Evolutionary conservation across 1,284 basidiomycete genomes (phyloP).

Genomic region (Neonothopanus nambi): DNA sequence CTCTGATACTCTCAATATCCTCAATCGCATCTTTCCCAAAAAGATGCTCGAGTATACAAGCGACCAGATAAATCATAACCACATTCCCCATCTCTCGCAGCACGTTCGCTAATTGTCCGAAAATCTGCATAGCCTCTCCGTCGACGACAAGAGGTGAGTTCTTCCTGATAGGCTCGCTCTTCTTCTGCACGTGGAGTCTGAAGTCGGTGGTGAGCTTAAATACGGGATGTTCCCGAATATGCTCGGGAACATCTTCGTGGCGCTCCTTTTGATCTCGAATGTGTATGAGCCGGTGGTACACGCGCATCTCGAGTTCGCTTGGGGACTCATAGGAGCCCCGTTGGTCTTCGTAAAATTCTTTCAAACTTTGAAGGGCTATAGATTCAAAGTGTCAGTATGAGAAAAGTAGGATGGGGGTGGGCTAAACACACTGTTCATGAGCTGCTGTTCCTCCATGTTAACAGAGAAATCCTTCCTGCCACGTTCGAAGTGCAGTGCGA

Average conservation of each 20-base stretch:
- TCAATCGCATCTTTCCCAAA: conserved; percentile 76
- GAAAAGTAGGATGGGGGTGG: background rate
- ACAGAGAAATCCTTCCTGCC: conserved; percentile 64
- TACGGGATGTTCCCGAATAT: conserved; percentile 72
- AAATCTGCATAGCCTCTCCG: conserved; percentile 65
- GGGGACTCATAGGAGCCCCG: conserved; percentile 65
- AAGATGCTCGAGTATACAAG: conserved; percentile 69
- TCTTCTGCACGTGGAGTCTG: conserved; percentile 77
- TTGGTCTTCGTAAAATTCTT: conserved; percentile 92
- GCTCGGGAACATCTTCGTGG: conserved; percentile 77
- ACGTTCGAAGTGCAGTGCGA: conserved; percentile 79
- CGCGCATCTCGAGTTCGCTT: conserved; percentile 93
- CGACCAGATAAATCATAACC: conserved; percentile 75
- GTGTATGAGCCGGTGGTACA: conserved; percentile 92
- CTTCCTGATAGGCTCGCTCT: conserved; percentile 77
- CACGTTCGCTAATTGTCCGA: conserved; percentile 55
- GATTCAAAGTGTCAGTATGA: conserved; percentile 10
- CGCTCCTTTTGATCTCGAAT: conserved; percentile 83
- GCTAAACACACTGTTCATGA: conserved; percentile 77
- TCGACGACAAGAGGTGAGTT: conserved; percentile 59
- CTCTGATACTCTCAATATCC: conserved; percentile 74
- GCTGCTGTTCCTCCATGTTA: conserved; percentile 82
- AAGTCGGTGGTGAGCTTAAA: conserved; percentile 84
- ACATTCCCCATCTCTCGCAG: conserved; percentile 57
- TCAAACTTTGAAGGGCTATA: conserved; percentile 83